Base-by-base conservation (phyloP, 2,329 filamentous ascomycete species). In the Plectosphaerella plurivora region DNA sequence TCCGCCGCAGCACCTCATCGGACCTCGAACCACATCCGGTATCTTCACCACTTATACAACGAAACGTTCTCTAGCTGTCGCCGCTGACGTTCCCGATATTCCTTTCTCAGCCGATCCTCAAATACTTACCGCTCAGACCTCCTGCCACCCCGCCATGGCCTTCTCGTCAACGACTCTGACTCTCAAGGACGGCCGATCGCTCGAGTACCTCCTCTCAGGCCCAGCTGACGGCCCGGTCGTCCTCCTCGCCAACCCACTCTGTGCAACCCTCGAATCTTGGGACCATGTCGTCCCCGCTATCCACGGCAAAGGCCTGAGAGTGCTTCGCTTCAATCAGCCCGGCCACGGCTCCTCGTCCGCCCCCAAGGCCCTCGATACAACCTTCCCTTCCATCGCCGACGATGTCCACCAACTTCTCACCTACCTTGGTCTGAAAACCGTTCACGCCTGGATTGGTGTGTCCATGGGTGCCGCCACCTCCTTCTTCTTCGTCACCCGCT, bases 401-500 rank as follows among this genome's bases (percentile, higher is more conserved):
- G 71, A 74, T 47, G 68, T 73, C 1, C 51, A 59, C 41, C 53
- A 60, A n/a, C 65, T 75, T 5, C 58, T 75, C 1, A 45, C 55
- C 2, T 54, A 64, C 15, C 62, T 73, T 4, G 56, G 57, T 7
- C 63, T 73, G 33, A 45, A 54, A 5, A 62, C 56, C 18, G 52
- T 73, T 6, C 61, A 71, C 51, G 65, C 68, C 3, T 76, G 72
- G 73, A 61, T 76, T 8, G 73, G 73, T 2, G 71, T 75, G 1
- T 75, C 72, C 11, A 74, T 76, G 70, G 73, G 74, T 20, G 74
- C 69, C 8, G 65, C 70, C 1, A 68, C 64, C 1, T 69, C 69
- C 18, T 58, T 75, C 47, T 65, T 66, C 52, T 76, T 75, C 55
- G 63, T 64, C 1, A 62, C 64, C 5, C 65, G 61, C 51, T 69